These are phyloP conservation scores for Paratinospora sagittata DNA, from an alignment of 164 flowering plant species.

Conservation along the genomic window DNA sequence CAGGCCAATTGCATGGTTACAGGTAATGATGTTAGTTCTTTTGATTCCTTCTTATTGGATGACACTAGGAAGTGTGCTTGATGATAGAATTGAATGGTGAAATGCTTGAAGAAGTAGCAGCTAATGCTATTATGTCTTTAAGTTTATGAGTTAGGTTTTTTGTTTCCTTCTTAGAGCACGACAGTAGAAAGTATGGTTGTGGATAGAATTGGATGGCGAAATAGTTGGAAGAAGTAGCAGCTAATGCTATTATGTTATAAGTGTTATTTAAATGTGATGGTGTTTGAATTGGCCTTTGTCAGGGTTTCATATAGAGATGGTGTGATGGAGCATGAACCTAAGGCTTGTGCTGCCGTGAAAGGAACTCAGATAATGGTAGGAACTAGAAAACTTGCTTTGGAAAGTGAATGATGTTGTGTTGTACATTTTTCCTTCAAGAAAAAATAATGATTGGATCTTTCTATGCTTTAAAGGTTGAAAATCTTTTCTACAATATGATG, in stretches of 20 bases:
- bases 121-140: neutral
- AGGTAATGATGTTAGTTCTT: conserved; percentile 29
- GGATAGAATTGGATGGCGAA: neutral
- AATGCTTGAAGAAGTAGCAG: too few relatives aligned
- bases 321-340: conserved; percentile 87
- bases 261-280: neutral
- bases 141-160: neutral
- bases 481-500: conserved; percentile 88
- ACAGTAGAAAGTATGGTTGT: neutral
- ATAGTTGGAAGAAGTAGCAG: neutral
- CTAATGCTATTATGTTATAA: neutral
- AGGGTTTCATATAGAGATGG: conserved; percentile 95
- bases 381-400: neutral
- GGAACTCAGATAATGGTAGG: conserved; percentile 94
- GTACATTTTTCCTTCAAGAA: neutral
- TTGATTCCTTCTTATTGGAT: neutral
- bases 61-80: neutral
- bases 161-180: neutral
- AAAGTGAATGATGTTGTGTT: neutral
- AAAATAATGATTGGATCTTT: neutral
- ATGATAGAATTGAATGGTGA: neutral
- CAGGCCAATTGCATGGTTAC: conserved; percentile 87
- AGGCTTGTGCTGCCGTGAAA: conserved; percentile 96
- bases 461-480: conserved; percentile 60
- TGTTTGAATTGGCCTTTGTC: conserved; percentile 7